Base-by-base conservation (phyloP, 2,329 filamentous ascomycete genomes). In the Alternaria tenuissima region DNA sequence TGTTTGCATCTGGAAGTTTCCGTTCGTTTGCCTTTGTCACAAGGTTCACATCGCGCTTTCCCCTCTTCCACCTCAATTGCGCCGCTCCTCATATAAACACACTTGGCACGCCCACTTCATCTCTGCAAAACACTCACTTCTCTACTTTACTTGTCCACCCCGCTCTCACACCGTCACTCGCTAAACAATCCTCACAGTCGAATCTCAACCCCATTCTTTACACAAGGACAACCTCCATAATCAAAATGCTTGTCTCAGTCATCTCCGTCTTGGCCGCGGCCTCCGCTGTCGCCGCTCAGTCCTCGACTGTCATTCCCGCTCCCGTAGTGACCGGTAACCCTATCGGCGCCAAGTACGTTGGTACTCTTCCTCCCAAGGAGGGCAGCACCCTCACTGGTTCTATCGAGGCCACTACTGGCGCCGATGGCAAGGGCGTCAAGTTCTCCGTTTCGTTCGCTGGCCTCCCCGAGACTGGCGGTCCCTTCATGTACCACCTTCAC, bases 401-500 rank as follows among this genome's bases (percentile, higher is more conserved):
- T 34, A 67, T 82, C 38, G 64, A 71, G 43, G 76, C 77, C 38
- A 65, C 67, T 36, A 71, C 77, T 6, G 68, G 63, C 8, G 59
- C 72, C 18, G 70, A 77, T 52, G 81, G 78, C 54, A 75, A 71
- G 28, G 81, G 81, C 36, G 78, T 80, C 55, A 66, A 74, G 53
- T 78, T 83, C 57, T 66, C 74, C 38, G 66, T 83, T 61, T 76
- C 75, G 54, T 64, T 84, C 60, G 66, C 69, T 52, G 79, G 78
- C 48, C 72, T 84, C 18, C 81, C 81, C 18, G 55, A 64, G 14
- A 69, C 74, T 48, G 80, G 79, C 24, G 81, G 81, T 34, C 81
- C 81, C 9, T 83, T 82, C 73, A 72, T 79, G 61, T 83, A 83
- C 75, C 79, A 82, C 71, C 72, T 83, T 63, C 80, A 83, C 73